Percentiles rank a stretch among this genome's conserved stretches.
Conservation (phyloP, 2,329 filamentous ascomycete species). For the Penicillium sp. region DNA sequence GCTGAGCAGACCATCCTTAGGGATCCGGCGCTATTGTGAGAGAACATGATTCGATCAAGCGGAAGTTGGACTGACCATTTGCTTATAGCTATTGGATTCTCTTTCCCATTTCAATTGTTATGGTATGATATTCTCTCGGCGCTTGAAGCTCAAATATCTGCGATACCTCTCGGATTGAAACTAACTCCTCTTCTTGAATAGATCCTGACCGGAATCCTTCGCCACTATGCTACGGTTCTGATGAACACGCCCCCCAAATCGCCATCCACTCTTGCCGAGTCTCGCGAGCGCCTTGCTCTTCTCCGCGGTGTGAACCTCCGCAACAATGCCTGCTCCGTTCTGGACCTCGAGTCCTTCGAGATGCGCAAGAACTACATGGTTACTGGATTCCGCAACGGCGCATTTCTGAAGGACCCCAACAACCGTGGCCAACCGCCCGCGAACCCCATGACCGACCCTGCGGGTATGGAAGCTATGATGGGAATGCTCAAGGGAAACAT, state of each 20-base stretch:
- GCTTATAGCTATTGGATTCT: slow-evolving; percentile 90
- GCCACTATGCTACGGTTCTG: slow-evolving; percentile 93
- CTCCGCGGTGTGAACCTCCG: slow-evolving; percentile 82
- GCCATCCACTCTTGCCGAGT: slow-evolving; percentile 58
- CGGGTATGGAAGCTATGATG: slow-evolving; percentile 99
- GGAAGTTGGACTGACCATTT: slow-evolving; percentile 14
- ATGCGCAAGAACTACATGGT: slow-evolving; percentile 77
- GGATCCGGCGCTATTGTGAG: slow-evolving; percentile 97
- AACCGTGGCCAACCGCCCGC: slow-evolving; percentile 79
- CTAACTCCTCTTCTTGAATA: slow-evolving; percentile 30
- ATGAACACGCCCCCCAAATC: slow-evolving; percentile 82
- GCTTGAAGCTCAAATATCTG: background rate
- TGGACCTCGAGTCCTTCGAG: slow-evolving; percentile 75
- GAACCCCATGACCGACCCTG: slow-evolving; percentile 93
- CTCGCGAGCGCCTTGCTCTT: slow-evolving; percentile 80
- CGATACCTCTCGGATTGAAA: background rate
- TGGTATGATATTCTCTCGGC: slow-evolving; percentile 56
- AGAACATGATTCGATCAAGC: slow-evolving; percentile 4
- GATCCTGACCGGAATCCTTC: slow-evolving; percentile 90
- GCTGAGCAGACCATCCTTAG: slow-evolving; percentile 92
- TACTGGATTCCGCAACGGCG: slow-evolving; percentile 77
- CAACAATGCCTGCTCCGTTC: slow-evolving; percentile 73
- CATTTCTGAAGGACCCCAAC: slow-evolving; percentile 86
- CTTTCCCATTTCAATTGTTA: slow-evolving; percentile 93
- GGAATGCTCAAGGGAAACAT: slow-evolving; percentile 99